Percentiles rank a stretch among this genome's conserved stretches.
phyloP scores from a whole-genome alignment of 371 early-diverging fungal genomes.

The Mucor sp. region DNA sequence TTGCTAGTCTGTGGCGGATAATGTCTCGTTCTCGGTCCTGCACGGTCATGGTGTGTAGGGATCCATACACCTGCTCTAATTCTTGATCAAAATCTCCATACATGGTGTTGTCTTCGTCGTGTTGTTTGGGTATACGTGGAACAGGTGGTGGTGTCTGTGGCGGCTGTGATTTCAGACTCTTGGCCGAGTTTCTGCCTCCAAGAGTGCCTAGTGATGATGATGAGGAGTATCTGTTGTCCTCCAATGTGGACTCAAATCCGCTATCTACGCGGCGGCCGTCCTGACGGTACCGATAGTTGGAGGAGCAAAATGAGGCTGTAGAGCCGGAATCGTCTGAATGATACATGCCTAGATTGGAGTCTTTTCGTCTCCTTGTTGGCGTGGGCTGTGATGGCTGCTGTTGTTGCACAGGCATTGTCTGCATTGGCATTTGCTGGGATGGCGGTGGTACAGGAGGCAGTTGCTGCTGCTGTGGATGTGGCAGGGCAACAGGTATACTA shows the following conservation, averaged over 20 bases:
- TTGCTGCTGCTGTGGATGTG: slow-evolving; percentile 8
- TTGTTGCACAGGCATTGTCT: not conserved
- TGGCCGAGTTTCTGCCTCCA: slow-evolving; percentile 18
- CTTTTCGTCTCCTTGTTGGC: slow-evolving; percentile 25
- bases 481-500: not conserved
- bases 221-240: slow-evolving; percentile 39
- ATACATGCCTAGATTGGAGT: slow-evolving; percentile 24
- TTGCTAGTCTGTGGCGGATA: slow-evolving; percentile 4
- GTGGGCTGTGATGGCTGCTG: slow-evolving; percentile 13
- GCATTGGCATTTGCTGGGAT: slow-evolving; percentile 8
- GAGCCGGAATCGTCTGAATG: slow-evolving; percentile 33
- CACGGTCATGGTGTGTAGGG: slow-evolving; percentile 6
- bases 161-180: slow-evolving; percentile 15
- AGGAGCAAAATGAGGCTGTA: slow-evolving; percentile 27
- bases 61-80: slow-evolving; percentile 39
- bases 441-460: slow-evolving; percentile 8
- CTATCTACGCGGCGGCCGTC: slow-evolving; percentile 44
- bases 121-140: slow-evolving; percentile 32
- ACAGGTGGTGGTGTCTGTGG: slow-evolving; percentile 39
- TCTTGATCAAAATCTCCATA: slow-evolving; percentile 36
- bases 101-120: slow-evolving; percentile 4
- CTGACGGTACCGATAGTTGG: slow-evolving; percentile 23
- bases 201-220: slow-evolving; percentile 14
- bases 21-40: not conserved
- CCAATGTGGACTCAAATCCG: slow-evolving; percentile 40